These are phyloP conservation scores for Circinella minor DNA, from an alignment of 371 early-diverging fungal genomes.

Conservation along the genomic window DNA sequence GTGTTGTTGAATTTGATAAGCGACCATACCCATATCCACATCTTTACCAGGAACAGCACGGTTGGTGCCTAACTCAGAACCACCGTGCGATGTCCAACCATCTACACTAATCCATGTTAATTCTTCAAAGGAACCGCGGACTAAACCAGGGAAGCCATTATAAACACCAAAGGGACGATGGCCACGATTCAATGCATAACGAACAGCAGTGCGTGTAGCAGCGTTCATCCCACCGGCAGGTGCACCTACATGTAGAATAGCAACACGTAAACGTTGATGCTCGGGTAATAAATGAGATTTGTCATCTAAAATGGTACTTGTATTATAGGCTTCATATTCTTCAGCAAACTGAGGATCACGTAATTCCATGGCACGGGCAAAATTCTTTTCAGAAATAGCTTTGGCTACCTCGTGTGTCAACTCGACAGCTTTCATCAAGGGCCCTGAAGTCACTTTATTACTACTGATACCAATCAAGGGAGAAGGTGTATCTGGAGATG, in stretches of 20 bases:
- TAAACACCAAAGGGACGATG: conserved; percentile 85
- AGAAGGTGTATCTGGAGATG: conserved; percentile 86
- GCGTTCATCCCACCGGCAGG: conserved; percentile 99
- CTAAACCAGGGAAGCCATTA: conserved; percentile 96
- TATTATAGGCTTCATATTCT: conserved; percentile 67
- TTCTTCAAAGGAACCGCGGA: conserved; percentile 76
- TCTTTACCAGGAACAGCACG: conserved; percentile 81
- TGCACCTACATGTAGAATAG: conserved; percentile 93
- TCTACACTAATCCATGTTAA: conserved; percentile 88
- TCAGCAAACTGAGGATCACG: conserved; percentile 91
- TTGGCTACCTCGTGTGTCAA: conserved; percentile 89
- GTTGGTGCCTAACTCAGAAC: conserved; percentile 96
- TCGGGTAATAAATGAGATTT: conserved; percentile 33
- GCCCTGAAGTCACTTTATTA: conserved; percentile 84
- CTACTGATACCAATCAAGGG: conserved; percentile 92
- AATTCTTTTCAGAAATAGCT: conserved; percentile 84
- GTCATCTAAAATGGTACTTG: conserved; percentile 52
- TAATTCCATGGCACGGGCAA: conserved; percentile 88
- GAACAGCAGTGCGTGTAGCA: conserved; percentile 90
- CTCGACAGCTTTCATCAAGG: conserved; percentile 93
- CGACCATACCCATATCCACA: conserved; percentile 82
- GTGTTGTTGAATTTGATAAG: conserved; percentile 90
- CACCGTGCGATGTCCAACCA: conserved; percentile 92
- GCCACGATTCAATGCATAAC: conserved; percentile 86
- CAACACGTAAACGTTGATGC: conserved; percentile 78